A percentile compares a stretch with the other conserved stretches of the same genome.
phyloP scores from a whole-genome alignment of 2,329 filamentous ascomycete species.

The Beauveria sp. region DNA sequence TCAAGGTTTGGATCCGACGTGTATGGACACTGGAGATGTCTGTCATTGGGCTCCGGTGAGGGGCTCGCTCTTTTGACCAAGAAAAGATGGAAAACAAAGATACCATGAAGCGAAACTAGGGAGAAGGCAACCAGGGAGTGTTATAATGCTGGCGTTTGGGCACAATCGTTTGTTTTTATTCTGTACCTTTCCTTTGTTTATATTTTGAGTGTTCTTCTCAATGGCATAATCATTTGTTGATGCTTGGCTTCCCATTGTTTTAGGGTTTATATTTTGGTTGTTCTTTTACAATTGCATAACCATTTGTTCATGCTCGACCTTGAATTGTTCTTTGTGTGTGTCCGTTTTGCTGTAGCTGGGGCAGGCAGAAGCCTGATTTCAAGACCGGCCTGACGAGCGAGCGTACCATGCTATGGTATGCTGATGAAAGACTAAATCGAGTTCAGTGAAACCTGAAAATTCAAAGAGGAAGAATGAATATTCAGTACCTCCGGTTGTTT shows the following conservation, averaged over 20 bases:
- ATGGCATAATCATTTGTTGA: background rate
- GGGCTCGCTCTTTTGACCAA: background rate
- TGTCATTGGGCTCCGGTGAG: constrained; percentile 72
- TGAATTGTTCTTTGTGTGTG: no score
- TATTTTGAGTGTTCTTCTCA: background rate
- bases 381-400: no score
- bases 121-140: background rate
- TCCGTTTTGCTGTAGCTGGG: no score
- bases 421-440: no score
- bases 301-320: no score
- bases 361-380: no score
- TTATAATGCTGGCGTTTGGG: constrained; percentile 11
- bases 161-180: constrained; percentile 9
- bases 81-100: background rate
- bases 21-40: constrained; percentile 99
- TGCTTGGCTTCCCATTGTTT: background rate
- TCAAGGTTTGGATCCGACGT: constrained; percentile 97
- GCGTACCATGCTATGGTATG: no score
- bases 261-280: no score
- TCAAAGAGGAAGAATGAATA: no score
- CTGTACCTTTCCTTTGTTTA: background rate
- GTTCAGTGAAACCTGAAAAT: no score
- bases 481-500: no score
- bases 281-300: no score
- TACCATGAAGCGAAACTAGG: constrained; percentile 5